Evolutionary conservation across 345 rosid genomes (phyloP).

Genomic region (Acer negundo): DNA sequence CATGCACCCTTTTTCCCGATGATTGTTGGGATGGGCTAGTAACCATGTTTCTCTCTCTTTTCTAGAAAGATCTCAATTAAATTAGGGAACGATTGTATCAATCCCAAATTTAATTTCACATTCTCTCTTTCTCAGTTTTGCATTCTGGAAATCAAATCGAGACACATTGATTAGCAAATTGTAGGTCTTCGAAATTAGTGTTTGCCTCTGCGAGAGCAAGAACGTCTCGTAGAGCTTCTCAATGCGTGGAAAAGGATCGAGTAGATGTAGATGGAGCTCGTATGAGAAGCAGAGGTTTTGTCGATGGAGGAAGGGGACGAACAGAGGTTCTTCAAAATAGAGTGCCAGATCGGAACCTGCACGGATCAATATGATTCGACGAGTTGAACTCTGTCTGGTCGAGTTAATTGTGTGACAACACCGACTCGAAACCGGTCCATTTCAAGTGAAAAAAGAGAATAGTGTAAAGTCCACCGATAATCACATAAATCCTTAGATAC

Average conservation of each 20-base stretch:
- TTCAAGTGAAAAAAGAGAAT: conserved; percentile 58
- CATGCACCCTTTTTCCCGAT: too few relatives aligned
- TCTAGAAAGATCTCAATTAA: too few relatives aligned
- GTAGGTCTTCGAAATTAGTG: conserved; percentile 81
- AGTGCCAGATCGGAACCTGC: conserved; percentile 90
- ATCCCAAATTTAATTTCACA: too few relatives aligned
- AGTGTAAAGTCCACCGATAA: conserved; percentile 62
- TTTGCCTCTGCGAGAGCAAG: conserved; percentile 69
- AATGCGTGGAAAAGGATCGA: conserved; percentile 87
- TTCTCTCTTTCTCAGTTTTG: conserved; percentile 9
- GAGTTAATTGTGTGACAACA: conserved; percentile 46
- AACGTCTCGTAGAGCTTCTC: conserved; percentile 95
- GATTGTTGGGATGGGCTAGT: too few relatives aligned
- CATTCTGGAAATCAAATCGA: conserved; percentile 80
- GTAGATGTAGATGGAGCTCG: conserved; percentile 64
- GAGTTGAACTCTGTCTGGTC: conserved; percentile 63
- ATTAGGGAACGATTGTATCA: too few relatives aligned
- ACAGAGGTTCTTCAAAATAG: conserved; percentile 63
- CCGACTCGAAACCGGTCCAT: conserved; percentile 27
- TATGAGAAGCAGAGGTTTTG: conserved; percentile 94
- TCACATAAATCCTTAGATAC: too few relatives aligned
- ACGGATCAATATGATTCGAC: conserved; percentile 82
- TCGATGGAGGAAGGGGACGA: conserved; percentile 52
- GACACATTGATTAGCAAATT: conserved; percentile 79
- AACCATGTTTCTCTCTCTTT: too few relatives aligned